Evolutionary conservation across 495 filamentous ascomycete genomes (phyloP).

Genomic region (Tuber melanosporum): DNA sequence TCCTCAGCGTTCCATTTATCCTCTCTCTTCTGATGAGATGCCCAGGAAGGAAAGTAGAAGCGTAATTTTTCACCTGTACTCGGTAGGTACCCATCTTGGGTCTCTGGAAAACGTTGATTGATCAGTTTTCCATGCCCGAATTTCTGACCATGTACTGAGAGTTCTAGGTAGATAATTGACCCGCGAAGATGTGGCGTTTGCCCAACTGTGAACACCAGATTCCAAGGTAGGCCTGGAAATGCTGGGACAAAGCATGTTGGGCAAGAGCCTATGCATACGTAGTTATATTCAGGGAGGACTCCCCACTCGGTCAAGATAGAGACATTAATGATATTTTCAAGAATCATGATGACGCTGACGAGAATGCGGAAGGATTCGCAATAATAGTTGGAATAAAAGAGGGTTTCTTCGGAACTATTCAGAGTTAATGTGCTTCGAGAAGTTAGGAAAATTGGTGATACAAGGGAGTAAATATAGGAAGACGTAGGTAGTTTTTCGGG

Average conservation of each 20-base stretch:
- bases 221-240: neutral
- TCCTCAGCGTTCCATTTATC: neutral
- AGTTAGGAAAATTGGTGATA: neutral
- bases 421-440: neutral
- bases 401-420: neutral
- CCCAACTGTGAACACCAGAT: neutral
- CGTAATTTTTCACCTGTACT: neutral
- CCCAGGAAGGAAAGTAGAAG: neutral
- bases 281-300: conserved; percentile 1
- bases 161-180: neutral
- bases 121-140: neutral
- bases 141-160: neutral
- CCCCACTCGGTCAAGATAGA: conserved; percentile 1
- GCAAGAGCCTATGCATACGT: neutral
- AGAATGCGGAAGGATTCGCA: neutral
- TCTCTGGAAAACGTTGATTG: neutral
- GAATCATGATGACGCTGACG: neutral
- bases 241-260: neutral
- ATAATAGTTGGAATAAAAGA: neutral
- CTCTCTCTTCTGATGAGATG: neutral
- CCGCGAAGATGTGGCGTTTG: neutral
- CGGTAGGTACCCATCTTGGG: neutral
- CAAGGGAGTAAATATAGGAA: neutral
- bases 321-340: neutral
- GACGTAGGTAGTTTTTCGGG: neutral